Evolutionary conservation across 1,284 basidiomycete species (phyloP).

Genomic region (Ganoderma meredithae): DNA sequence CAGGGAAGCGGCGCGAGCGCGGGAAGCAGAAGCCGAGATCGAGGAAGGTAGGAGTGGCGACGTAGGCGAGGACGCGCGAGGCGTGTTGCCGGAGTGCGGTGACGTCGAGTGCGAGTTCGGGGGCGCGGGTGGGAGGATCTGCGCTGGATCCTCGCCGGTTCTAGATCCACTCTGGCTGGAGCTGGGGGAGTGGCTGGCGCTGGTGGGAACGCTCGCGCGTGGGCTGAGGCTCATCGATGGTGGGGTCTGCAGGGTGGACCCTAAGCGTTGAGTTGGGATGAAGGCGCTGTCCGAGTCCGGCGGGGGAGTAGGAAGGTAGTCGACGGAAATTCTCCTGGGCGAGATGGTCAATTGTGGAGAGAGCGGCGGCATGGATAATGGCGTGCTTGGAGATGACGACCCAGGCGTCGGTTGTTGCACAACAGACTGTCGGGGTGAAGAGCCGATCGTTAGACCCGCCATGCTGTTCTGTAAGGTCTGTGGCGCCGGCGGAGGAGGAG

Average conservation of each 20-base stretch:
- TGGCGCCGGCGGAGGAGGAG: constrained; percentile 38
- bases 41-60: constrained; percentile 25
- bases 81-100: constrained; percentile 44
- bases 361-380: constrained; percentile 32
- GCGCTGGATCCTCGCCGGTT: constrained; percentile 18
- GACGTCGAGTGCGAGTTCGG: constrained; percentile 25
- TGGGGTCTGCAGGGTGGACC: background rate
- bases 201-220: constrained; percentile 1
- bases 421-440: constrained; percentile 11
- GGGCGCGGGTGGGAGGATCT: constrained; percentile 46
- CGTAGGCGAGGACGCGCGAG: constrained; percentile 33
- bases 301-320: constrained; percentile 22
- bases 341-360: constrained; percentile 29
- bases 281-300: constrained; percentile 16
- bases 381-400: constrained; percentile 26
- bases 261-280: background rate
- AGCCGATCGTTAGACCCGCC: constrained; percentile 18
- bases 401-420: constrained; percentile 13
- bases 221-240: constrained; percentile 1
- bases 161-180: constrained; percentile 9
- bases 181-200: background rate
- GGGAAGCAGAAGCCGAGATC: constrained; percentile 1
- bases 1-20: constrained; percentile 32
- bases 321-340: constrained; percentile 25
- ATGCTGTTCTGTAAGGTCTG: constrained; percentile 14